Conservation (phyloP, 768 basidiomycete genomes). For the Tylopilus intermedius region DNA sequence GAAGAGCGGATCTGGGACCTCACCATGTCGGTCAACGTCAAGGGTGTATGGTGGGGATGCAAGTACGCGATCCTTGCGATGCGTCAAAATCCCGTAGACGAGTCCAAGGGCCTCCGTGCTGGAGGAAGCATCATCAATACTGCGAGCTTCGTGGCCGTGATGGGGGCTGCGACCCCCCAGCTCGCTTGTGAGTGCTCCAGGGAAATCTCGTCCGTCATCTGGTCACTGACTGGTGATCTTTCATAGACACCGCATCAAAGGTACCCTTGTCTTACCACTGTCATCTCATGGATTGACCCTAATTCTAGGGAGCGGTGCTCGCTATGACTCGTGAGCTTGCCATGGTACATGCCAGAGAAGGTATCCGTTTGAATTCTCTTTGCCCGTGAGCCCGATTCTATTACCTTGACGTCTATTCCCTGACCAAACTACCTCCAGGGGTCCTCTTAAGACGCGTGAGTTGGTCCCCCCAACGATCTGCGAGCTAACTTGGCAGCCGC, state of each 20-base stretch:
- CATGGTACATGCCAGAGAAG: conserved; percentile 96
- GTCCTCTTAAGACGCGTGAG: conserved; percentile 92
- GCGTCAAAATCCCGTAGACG: conserved; percentile 85
- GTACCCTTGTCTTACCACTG: conserved; percentile 32
- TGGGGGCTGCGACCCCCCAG: conserved; percentile 97
- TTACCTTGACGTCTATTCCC: neutral
- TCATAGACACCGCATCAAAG: conserved; percentile 89
- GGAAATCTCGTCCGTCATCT: neutral
- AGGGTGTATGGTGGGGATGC: conserved; percentile 99
- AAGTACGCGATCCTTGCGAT: conserved; percentile 97
- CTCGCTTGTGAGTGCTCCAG: conserved; percentile 66
- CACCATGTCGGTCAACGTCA: conserved; percentile 91
- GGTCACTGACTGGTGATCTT: conserved; percentile 2
- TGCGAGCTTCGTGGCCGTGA: conserved; percentile 91
- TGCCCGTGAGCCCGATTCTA: conserved; percentile 71
- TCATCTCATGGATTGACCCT: conserved; percentile 5
- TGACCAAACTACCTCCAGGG: conserved; percentile 42
- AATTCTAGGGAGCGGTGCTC: conserved; percentile 81
- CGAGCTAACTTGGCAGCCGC: neutral
- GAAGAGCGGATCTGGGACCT: conserved; percentile 96
- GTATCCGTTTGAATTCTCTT: conserved; percentile 91
- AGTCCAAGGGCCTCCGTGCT: conserved; percentile 67
- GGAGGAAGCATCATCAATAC: conserved; percentile 97
- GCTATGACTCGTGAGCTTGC: conserved; percentile 98
- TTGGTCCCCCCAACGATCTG: no score